Base-by-base conservation (phyloP, 495 filamentous ascomycete species). In the Penicillium turbatum region DNA sequence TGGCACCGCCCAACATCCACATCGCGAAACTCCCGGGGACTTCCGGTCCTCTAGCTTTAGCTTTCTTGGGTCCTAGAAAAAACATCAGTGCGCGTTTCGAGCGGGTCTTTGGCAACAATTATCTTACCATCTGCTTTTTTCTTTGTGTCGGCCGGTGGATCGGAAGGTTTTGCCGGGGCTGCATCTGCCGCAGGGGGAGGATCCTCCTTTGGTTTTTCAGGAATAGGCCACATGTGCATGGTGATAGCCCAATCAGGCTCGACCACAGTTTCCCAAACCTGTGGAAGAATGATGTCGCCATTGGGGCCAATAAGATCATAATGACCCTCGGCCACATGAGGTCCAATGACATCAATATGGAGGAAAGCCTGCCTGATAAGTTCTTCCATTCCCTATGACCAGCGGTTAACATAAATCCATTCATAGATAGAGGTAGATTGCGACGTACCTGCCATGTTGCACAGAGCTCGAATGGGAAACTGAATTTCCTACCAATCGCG, bases 181-280 rank as follows among this genome's bases (percentile, higher is more conserved):
- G 68, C 54, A 34, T 63, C 65, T 29, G 65, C 52, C 3, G 54
- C 53, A 6, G 63, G 61, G 17, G 67, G 63, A 15, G 76, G 70
- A 36, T 71, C 64, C 13, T 66, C 65, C 43, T 74, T 74, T 12
- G 76, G 74, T 48, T 78, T 77, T 57, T 85, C 84, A 5, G 81
- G 82, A 77, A 96, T 87, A 5, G 92, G 91, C 92, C 92, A 97
- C 90, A 96, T 93, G 57, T 95, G 88, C 92, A 96, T 96, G 3
- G 85, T 91, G 61, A 97, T 86, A 35, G 81, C 77, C 89, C 89
- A 95, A 65, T 92, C 89, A 6, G 90, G 90, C 69, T 93, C 82
- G 39, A 95, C 72, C 41, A 90, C 84, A 48, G 82, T 89, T 53
- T 93, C 89, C 89, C 89, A 95, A 7, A 93, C 83, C 54, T 88